Evolutionary conservation across 192 early-diverging fungal species (phyloP).

Genomic region (Backusella australiensis): DNA sequence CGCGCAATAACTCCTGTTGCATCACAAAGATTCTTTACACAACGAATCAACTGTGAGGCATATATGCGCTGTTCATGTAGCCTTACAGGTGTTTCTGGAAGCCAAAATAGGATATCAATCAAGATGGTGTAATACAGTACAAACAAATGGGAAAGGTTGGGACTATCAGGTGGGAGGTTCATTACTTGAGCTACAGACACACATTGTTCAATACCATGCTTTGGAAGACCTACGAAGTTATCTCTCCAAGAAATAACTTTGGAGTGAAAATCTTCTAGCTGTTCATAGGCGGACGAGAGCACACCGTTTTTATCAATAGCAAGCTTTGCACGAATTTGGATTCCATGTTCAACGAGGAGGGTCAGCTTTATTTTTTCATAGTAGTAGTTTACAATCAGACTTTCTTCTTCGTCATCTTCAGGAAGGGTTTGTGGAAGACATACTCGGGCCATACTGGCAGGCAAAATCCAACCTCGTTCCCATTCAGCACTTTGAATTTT

Average conservation of each 20-base stretch:
- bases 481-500: slow-evolving; percentile 20
- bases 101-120: neutral
- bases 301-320: neutral
- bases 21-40: neutral
- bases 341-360: neutral
- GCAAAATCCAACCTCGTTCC: slow-evolving; percentile 19
- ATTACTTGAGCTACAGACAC: neutral
- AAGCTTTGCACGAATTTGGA: neutral
- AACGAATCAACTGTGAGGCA: neutral
- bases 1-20: neutral
- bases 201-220: neutral
- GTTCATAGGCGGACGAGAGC: neutral
- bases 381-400: neutral
- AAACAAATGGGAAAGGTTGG: neutral
- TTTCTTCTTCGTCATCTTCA: slow-evolving; percentile 3
- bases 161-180: neutral
- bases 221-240: neutral
- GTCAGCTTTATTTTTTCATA: neutral
- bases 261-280: neutral
- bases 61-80: neutral
- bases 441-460: neutral
- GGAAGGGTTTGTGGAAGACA: neutral
- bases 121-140: neutral
- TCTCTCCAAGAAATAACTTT: neutral
- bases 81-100: neutral